Evolutionary conservation across 2,329 filamentous ascomycete species (phyloP).

Genomic region (Nannizziopsis arthrosporioides): DNA sequence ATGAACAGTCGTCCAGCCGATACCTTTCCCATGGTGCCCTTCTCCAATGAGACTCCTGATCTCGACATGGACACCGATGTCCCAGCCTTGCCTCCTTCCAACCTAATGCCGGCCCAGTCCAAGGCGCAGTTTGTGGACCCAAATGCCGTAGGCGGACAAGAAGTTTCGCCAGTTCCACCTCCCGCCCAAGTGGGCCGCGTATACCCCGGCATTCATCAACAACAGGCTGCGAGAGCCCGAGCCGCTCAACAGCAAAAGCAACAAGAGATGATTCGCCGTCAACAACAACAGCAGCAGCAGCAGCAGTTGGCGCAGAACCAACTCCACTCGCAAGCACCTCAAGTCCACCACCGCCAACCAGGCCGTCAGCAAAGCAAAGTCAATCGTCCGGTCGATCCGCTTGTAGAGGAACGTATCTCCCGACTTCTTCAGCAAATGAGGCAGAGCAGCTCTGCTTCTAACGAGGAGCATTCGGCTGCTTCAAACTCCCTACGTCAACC

Average conservation of each 20-base stretch:
- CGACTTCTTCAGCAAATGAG: slow-evolving; percentile 88
- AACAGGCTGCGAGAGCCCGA: slow-evolving; percentile 67
- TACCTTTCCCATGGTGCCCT: slow-evolving; percentile 40
- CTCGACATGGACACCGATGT: slow-evolving; percentile 61
- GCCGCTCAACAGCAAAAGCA: slow-evolving; percentile 56
- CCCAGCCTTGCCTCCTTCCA: slow-evolving; percentile 50
- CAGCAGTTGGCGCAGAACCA: slow-evolving; percentile 36
- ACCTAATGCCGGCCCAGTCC: slow-evolving; percentile 19
- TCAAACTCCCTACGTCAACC: slow-evolving; percentile 49
- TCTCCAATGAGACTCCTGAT: slow-evolving; percentile 51
- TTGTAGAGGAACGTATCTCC: slow-evolving; percentile 85
- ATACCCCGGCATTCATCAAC: slow-evolving; percentile 89
- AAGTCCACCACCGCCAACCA: slow-evolving; percentile 21
- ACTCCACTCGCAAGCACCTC: slow-evolving; percentile 9
- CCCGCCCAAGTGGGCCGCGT: slow-evolving; percentile 56
- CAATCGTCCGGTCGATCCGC: slow-evolving; percentile 46
- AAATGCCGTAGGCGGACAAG: slow-evolving; percentile 54
- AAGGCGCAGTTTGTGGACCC: slow-evolving; percentile 58
- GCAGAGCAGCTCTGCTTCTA: slow-evolving; percentile 51
- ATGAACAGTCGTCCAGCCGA: slow-evolving; percentile 1
- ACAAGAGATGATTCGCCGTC: slow-evolving; percentile 48
- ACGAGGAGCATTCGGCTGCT: slow-evolving; percentile 34
- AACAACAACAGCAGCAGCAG: slow-evolving; percentile 44
- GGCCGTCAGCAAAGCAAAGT: slow-evolving; percentile 22
- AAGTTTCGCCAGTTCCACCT: slow-evolving; percentile 43